Percentiles rank a stretch among this genome's conserved stretches.
Conservation (phyloP, 202 grass and related monocot genomes). For the Panicum virgatum region DNA sequence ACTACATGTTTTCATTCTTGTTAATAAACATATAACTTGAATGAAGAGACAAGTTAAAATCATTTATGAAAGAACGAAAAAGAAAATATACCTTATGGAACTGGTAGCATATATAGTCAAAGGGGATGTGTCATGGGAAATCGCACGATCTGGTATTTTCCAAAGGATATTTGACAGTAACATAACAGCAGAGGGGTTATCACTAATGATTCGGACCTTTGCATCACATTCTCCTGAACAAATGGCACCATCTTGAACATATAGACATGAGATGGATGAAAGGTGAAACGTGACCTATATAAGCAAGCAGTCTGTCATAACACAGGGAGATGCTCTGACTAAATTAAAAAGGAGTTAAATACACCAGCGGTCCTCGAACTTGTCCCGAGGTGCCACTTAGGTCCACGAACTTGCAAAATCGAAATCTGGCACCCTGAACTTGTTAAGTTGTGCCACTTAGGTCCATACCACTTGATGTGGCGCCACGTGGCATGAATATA, state of each 20-base stretch:
- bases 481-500: no score
- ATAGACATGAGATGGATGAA: slow-evolving; percentile 74
- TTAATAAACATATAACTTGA: slow-evolving; percentile 16
- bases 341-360: slow-evolving; percentile 9
- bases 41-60: slow-evolving; percentile 18
- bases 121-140: slow-evolving; percentile 86
- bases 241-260: slow-evolving; percentile 79
- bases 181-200: slow-evolving; percentile 67
- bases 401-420: no score
- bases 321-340: not conserved
- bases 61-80: slow-evolving; percentile 15
- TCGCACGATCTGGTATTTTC: slow-evolving; percentile 65
- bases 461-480: no score
- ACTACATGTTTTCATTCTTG: slow-evolving; percentile 11
- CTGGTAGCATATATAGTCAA: slow-evolving; percentile 84
- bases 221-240: slow-evolving; percentile 69
- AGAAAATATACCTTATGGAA: slow-evolving; percentile 78
- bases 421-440: no score
- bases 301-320: slow-evolving; percentile 28
- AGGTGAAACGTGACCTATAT: slow-evolving; percentile 84
- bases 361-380: no score
- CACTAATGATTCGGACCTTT: slow-evolving; percentile 84
- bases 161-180: slow-evolving; percentile 65
- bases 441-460: no score
- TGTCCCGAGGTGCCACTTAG: no score